phyloP scores from a whole-genome alignment of 2,329 filamentous ascomycete species.

The Monosporascus cannonballus region DNA sequence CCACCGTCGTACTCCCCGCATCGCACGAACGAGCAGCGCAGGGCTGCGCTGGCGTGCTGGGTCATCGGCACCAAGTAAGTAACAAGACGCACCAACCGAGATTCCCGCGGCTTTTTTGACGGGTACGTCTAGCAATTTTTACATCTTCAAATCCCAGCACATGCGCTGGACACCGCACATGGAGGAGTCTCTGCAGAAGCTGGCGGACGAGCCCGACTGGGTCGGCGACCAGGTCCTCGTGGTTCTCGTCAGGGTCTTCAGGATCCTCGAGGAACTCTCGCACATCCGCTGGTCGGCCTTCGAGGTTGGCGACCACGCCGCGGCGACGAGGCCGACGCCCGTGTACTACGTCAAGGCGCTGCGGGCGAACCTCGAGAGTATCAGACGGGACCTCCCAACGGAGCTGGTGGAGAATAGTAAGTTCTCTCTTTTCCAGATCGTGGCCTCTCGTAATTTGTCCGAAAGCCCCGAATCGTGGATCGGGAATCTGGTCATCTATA shows the following conservation, averaged over 20 bases:
- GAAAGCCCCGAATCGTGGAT: no score
- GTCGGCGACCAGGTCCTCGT: constrained; percentile 44
- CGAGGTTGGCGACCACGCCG: constrained; percentile 6
- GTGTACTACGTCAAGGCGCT: constrained; percentile 25
- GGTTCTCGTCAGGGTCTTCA: constrained; percentile 15
- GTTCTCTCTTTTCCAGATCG: constrained; percentile 4
- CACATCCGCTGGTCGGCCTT: constrained; percentile 14
- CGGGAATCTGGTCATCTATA: not conserved
- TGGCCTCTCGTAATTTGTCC: no score
- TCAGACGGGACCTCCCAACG: constrained; percentile 17
- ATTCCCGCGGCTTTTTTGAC: not conserved
- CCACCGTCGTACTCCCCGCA: constrained; percentile 4
- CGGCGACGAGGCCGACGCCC: constrained; percentile 10
- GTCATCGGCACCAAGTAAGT: constrained; percentile 21
- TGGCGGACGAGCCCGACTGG: constrained; percentile 40
- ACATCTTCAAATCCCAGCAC: constrained; percentile 18
- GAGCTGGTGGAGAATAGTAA: constrained; percentile 23
- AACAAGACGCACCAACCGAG: not conserved
- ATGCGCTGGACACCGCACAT: constrained; percentile 53
- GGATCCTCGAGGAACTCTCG: constrained; percentile 17
- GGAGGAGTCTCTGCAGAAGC: constrained; percentile 46
- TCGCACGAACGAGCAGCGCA: constrained; percentile 27
- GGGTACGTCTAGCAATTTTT: constrained; percentile 12
- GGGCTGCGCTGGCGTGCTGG: constrained; percentile 23
- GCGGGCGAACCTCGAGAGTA: constrained; percentile 17